A percentile compares a stretch with the other conserved stretches of the same genome.
Conservation (phyloP, 2,329 filamentous ascomycete genomes). For the Xylariomycetidae sp. region DNA sequence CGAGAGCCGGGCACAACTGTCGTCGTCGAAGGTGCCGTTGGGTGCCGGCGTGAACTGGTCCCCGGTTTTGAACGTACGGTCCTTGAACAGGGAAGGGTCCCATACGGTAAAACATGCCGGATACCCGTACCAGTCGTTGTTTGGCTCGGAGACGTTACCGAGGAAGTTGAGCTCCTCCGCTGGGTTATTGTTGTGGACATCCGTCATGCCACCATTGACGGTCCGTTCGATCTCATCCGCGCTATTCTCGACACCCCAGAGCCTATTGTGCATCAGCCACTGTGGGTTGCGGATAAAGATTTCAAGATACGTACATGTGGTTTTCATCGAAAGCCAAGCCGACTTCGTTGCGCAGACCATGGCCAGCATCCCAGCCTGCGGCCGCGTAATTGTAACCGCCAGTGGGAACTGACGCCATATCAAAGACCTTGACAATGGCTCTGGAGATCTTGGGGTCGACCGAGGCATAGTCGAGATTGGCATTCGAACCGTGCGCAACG, state of each 20-base stretch:
- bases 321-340: slow-evolving; percentile 37
- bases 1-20: slow-evolving; percentile 15
- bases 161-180: slow-evolving; percentile 62
- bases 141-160: slow-evolving; percentile 47
- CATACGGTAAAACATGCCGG: slow-evolving; percentile 37
- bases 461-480: slow-evolving; percentile 47
- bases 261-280: slow-evolving; percentile 11
- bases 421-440: slow-evolving; percentile 49
- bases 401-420: slow-evolving; percentile 15
- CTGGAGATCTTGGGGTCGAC: slow-evolving; percentile 40
- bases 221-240: slow-evolving; percentile 51
- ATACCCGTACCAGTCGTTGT: slow-evolving; percentile 53
- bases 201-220: slow-evolving; percentile 29
- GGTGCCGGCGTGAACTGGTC: slow-evolving; percentile 26
- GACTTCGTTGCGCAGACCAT: slow-evolving; percentile 59
- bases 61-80: slow-evolving; percentile 25
- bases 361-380: slow-evolving; percentile 35
- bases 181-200: slow-evolving; percentile 56
- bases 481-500: slow-evolving; percentile 48
- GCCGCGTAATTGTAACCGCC: slow-evolving; percentile 33
- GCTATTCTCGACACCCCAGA: slow-evolving; percentile 55
- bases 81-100: slow-evolving; percentile 33
- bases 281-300: too few relatives aligned
- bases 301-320: slow-evolving; percentile 40
- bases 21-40: slow-evolving; percentile 20